A percentile compares a stretch with the other conserved stretches of the same genome.
Evolutionary conservation across 2,329 filamentous ascomycete genomes (phyloP).

Genomic region (Scedosporium dehoogii): DNA sequence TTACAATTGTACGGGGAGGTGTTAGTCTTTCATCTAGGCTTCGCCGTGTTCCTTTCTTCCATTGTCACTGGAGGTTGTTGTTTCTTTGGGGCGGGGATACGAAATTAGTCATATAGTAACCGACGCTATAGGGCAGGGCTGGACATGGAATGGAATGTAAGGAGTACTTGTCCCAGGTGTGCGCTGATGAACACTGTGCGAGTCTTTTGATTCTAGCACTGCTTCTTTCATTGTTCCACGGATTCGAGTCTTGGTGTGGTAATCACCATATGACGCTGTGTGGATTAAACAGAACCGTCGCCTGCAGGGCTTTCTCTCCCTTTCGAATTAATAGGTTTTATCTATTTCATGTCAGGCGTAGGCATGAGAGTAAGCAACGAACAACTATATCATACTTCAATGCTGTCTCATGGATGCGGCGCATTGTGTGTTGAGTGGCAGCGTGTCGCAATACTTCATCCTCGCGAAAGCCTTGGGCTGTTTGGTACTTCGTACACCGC

Average conservation of each 20-base stretch:
- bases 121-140: neutral
- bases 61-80: no score
- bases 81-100: neutral
- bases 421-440: neutral
- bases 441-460: neutral
- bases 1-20: no score
- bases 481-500: neutral
- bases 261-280: neutral
- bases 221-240: neutral
- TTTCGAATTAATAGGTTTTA: no score
- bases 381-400: neutral
- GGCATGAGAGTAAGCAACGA: neutral
- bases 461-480: neutral
- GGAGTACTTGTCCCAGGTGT: neutral
- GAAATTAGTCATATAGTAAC: neutral
- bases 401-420: neutral
- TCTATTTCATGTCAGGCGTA: neutral
- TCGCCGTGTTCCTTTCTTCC: no score
- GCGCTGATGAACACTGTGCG: neutral
- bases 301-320: neutral
- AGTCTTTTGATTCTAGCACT: neutral
- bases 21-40: no score
- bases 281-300: neutral
- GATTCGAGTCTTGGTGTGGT: neutral
- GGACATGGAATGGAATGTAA: no score